Percentiles rank a stretch among this genome's conserved stretches.
Conservation (phyloP, 2,329 filamentous ascomycete genomes). For the Lachnellula suecica region DNA sequence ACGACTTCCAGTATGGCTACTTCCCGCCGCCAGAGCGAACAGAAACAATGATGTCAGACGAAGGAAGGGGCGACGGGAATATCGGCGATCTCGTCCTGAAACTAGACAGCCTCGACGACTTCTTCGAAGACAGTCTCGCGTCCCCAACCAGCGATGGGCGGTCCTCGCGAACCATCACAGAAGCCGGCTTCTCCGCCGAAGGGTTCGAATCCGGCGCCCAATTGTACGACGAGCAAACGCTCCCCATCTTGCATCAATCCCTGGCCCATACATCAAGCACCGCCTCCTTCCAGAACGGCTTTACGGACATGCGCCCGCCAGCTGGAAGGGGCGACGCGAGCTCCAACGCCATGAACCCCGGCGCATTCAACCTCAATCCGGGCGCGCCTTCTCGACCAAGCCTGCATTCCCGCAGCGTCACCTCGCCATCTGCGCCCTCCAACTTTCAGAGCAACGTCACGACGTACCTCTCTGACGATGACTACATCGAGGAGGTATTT, state of each 20-base stretch:
- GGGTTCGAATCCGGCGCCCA: conserved; percentile 74
- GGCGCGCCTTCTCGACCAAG: conserved; percentile 55
- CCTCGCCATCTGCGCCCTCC: conserved; percentile 66
- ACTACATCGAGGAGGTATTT: conserved; percentile 69
- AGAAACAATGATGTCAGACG: conserved; percentile 90
- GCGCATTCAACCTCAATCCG: conserved; percentile 49
- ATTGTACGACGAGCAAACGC: conserved; percentile 88
- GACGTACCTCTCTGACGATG: conserved; percentile 74
- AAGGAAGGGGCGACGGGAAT: conserved; percentile 62
- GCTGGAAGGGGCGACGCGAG: conserved; percentile 59
- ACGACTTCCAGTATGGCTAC: conserved; percentile 69
- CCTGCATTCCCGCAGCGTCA: conserved; percentile 80
- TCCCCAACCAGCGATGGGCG: conserved; percentile 59
- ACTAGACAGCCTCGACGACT: conserved; percentile 77
- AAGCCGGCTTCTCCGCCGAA: conserved; percentile 63
- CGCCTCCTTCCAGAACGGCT: conserved; percentile 82
- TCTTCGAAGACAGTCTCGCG: conserved; percentile 67
- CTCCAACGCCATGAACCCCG: conserved; percentile 61
- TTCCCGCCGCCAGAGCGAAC: conserved; percentile 66
- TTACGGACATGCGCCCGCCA: conserved; percentile 68
- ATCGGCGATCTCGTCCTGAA: conserved; percentile 82
- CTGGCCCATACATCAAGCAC: conserved; percentile 67
- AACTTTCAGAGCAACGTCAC: conserved; percentile 54
- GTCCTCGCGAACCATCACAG: conserved; percentile 62
- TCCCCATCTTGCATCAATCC: conserved; percentile 86